Percentiles rank a stretch among this genome's conserved stretches.
These are phyloP conservation scores for Aspergillus phoenicis DNA, from an alignment of 2,329 filamentous ascomycete species.

Conservation along the genomic window DNA sequence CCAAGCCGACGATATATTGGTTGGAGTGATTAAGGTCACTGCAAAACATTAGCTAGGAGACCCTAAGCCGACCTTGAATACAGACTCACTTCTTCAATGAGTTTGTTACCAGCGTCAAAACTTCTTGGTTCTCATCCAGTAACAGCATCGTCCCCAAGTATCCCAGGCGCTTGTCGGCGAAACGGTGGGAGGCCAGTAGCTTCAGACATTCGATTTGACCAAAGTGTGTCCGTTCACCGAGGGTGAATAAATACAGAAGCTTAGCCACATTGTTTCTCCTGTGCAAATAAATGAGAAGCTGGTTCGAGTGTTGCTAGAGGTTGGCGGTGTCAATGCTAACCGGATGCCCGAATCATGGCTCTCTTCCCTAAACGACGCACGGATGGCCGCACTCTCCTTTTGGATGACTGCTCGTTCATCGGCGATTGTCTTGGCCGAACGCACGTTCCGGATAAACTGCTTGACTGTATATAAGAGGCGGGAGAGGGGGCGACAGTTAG, in stretches of 20 bases:
- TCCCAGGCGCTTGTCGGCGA: constrained; percentile 94
- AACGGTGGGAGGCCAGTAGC: constrained; percentile 91
- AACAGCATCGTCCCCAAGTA: constrained; percentile 95
- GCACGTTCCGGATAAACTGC: constrained; percentile 99
- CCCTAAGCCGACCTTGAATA: neutral
- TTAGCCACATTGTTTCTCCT: constrained; percentile 99
- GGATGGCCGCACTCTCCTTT: constrained; percentile 96
- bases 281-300: constrained; percentile 30
- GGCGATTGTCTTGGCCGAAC: constrained; percentile 97
- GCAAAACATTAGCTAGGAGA: constrained; percentile 37
- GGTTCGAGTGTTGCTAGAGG: constrained; percentile 7
- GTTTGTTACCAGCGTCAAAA: constrained; percentile 94
- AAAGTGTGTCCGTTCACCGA: constrained; percentile 96
- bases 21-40: constrained; percentile 97
- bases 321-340: constrained; percentile 55
- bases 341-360: constrained; percentile 87
- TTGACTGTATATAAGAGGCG: constrained; percentile 67
- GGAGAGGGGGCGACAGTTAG: constrained; percentile 16
- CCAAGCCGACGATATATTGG: constrained; percentile 96
- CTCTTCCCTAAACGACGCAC: constrained; percentile 96
- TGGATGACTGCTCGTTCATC: constrained; percentile 98
- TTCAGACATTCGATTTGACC: constrained; percentile 99
- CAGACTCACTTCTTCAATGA: constrained; percentile 87
- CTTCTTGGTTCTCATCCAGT: constrained; percentile 97
- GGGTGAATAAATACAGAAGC: constrained; percentile 94